Percentiles rank a stretch among this genome's conserved stretches.
These are phyloP conservation scores for Yamadazyma philogaea DNA, from an alignment of 805 yeast species.

Conservation along the genomic window DNA sequence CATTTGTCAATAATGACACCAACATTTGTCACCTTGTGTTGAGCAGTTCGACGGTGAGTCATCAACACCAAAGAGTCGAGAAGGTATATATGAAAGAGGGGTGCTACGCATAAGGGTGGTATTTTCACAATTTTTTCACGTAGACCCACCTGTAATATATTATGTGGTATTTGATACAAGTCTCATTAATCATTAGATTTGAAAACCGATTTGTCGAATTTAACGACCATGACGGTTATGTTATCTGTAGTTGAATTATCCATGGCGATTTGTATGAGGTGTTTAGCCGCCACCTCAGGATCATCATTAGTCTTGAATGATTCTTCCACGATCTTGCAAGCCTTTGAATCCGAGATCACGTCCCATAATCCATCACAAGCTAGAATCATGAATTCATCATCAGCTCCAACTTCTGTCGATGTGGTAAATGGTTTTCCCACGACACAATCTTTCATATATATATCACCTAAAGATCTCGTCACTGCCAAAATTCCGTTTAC, in stretches of 20 bases:
- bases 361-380: conserved; percentile 99
- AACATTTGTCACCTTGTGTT: conserved; percentile 58
- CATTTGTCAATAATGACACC: too few species aligned
- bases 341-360: conserved; percentile 79
- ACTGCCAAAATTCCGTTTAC: conserved; percentile 96
- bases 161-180: conserved; percentile 3
- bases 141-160: neutral
- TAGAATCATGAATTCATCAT: conserved; percentile 76
- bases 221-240: conserved; percentile 87
- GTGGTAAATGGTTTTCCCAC: conserved; percentile 92
- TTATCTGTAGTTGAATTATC: conserved; percentile 83
- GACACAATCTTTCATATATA: conserved; percentile 86
- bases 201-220: conserved; percentile 47
- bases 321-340: conserved; percentile 66
- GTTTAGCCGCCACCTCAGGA: conserved; percentile 65
- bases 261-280: conserved; percentile 70
- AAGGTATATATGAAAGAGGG: neutral
- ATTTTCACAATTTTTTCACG: neutral
- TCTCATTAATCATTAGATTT: conserved; percentile 14
- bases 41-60: conserved; percentile 51
- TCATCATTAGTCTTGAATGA: conserved; percentile 38
- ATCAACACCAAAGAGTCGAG: conserved; percentile 38
- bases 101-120: neutral
- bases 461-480: conserved; percentile 88
- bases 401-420: conserved; percentile 63